Conservation (phyloP, 768 basidiomycete species). For the Clitopilus passeckerianus region DNA sequence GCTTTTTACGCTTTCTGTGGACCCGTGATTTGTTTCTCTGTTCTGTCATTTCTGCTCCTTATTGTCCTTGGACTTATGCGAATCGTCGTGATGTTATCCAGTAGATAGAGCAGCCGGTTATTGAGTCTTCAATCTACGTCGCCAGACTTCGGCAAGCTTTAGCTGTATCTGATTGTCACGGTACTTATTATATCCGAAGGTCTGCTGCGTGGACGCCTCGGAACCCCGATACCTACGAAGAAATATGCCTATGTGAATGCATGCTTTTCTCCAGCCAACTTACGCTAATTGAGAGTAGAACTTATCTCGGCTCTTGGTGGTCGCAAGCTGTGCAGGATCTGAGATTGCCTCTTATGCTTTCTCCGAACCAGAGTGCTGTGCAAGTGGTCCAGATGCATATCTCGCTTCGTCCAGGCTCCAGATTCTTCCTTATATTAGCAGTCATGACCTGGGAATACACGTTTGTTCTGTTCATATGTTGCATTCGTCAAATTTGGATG, state of each 20-base stretch:
- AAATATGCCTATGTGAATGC: too few species aligned
- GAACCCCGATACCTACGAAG: background rate
- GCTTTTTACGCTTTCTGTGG: slow-evolving; percentile 5
- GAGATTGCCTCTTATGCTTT: background rate
- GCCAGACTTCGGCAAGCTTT: background rate
- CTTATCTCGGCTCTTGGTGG: too few species aligned
- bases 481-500: too few species aligned
- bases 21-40: slow-evolving; percentile 4
- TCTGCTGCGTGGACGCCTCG: background rate
- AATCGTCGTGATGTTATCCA: background rate
- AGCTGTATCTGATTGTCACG: background rate
- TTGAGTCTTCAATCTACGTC: background rate
- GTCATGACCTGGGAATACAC: too few species aligned
- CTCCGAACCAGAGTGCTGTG: background rate
- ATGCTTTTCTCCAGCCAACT: too few species aligned
- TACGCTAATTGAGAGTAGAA: too few species aligned
- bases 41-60: slow-evolving; percentile 1
- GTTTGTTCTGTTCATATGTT: too few species aligned
- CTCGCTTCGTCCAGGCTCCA: background rate
- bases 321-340: background rate
- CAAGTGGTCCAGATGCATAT: background rate
- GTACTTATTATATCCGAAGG: background rate
- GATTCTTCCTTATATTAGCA: background rate
- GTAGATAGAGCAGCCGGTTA: background rate
- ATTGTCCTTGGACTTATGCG: slow-evolving; percentile 3